Conservation (phyloP, 208 protist species). For the Acanthamoeba royreba region DNA sequence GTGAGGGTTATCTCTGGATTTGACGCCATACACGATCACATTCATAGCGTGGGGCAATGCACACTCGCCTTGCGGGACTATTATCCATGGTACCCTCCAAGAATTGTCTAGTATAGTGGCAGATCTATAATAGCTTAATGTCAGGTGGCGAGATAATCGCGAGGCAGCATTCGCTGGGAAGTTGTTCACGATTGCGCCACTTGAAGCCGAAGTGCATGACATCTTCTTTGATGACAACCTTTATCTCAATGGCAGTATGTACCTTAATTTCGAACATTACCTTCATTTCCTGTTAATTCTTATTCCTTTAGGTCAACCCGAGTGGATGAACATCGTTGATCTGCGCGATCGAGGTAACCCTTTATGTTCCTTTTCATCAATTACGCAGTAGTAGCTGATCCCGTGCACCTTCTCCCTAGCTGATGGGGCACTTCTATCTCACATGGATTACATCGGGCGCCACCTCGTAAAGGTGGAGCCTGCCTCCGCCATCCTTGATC, state of each 20-base stretch:
- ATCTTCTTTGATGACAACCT: constrained; percentile 43
- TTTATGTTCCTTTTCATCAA: too few relatives aligned
- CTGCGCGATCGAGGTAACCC: background rate
- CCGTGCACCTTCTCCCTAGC: background rate
- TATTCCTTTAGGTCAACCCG: background rate
- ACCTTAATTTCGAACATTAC: background rate
- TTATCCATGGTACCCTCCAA: background rate
- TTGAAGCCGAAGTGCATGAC: background rate
- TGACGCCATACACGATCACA: background rate
- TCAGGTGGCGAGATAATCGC: background rate
- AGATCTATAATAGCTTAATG: background rate
- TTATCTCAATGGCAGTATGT: background rate
- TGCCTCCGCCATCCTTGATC: background rate
- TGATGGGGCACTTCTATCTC: background rate
- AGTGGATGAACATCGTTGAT: constrained; percentile 25
- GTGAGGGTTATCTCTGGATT: background rate
- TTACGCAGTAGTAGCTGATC: background rate
- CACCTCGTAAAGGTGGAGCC: constrained; percentile 9
- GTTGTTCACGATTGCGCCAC: background rate
- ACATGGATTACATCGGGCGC: background rate
- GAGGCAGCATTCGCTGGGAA: background rate
- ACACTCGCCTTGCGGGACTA: background rate
- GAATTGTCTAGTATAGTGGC: too few relatives aligned
- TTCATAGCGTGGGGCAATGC: background rate
- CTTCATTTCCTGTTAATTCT: too few relatives aligned